A percentile compares a stretch with the other conserved stretches of the same genome.
phyloP scores from a whole-genome alignment of 805 yeast species.

The Nakazawaea wyomingensis region DNA sequence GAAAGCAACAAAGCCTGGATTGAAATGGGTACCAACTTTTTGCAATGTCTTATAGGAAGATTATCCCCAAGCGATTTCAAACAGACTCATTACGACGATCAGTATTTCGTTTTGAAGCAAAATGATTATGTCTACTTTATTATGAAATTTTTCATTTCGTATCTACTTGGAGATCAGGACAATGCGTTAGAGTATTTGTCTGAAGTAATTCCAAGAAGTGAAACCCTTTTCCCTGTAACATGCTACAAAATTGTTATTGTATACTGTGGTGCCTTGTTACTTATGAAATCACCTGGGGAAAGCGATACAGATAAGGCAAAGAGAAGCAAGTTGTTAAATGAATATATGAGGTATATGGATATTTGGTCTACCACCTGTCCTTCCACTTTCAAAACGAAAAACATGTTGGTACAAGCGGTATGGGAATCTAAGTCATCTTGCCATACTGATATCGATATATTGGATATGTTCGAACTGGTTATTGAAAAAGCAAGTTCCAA shows the following conservation, averaged over 20 bases:
- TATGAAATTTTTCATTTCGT: constrained; percentile 2
- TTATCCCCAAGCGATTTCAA: not conserved
- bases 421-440: constrained; percentile 14
- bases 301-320: constrained; percentile 16
- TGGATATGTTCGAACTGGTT: constrained; percentile 42
- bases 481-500: constrained; percentile 31
- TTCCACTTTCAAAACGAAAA: constrained; percentile 32
- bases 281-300: constrained; percentile 16
- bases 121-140: constrained; percentile 1
- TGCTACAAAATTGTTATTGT: constrained; percentile 12
- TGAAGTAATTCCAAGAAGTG: not conserved
- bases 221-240: constrained; percentile 1
- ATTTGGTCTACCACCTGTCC: constrained; percentile 34
- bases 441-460: constrained; percentile 28
- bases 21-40: not conserved
- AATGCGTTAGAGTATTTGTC: not conserved
- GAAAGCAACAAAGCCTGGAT: not conserved
- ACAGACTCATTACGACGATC: not conserved
- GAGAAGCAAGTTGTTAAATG: constrained; percentile 17
- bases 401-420: constrained; percentile 31
- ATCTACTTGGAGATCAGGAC: not conserved
- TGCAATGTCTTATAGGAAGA: constrained; percentile 8
- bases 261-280: constrained; percentile 14
- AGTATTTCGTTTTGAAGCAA: not conserved
- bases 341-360: constrained; percentile 23